Conservation (phyloP, 1,284 basidiomycete species). For the Cronartium ribicola region DNA sequence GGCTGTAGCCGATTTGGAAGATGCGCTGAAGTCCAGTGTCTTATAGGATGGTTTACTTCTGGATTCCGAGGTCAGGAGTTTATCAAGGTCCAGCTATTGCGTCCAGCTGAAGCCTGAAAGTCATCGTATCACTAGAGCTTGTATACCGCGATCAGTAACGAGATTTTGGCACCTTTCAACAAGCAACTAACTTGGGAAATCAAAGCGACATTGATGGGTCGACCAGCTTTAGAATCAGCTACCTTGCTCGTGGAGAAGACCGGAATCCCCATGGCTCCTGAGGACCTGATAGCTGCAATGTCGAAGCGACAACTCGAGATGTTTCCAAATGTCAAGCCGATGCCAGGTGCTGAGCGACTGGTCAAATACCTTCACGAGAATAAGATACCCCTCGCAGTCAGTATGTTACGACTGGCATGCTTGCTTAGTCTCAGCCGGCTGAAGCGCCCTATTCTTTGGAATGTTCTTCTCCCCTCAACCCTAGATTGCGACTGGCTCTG, state of each 20-base stretch:
- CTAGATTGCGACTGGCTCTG: constrained; percentile 50
- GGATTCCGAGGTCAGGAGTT: constrained; percentile 47
- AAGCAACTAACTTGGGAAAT: constrained; percentile 52
- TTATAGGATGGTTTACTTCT: constrained; percentile 50
- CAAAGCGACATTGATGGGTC: constrained; percentile 51
- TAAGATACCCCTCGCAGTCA: constrained; percentile 47
- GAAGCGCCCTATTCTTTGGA: not conserved
- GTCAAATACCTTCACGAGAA: constrained; percentile 49
- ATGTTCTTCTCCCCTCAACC: not conserved
- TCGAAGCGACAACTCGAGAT: constrained; percentile 43
- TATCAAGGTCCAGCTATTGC: not conserved
- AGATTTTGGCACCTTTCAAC: constrained; percentile 50
- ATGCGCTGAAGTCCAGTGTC: not conserved
- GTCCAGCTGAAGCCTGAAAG: not conserved
- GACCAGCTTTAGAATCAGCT: constrained; percentile 50
- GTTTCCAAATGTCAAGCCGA: constrained; percentile 49
- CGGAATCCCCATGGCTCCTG: constrained; percentile 8
- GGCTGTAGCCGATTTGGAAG: not conserved
- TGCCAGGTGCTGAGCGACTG: constrained; percentile 50
- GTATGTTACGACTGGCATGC: constrained; percentile 36
- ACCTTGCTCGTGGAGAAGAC: constrained; percentile 34
- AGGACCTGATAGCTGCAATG: constrained; percentile 11
- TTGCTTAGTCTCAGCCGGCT: not conserved
- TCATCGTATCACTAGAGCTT: constrained; percentile 27
- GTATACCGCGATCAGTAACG: constrained; percentile 51